Evolutionary conservation across 2,329 filamentous ascomycete genomes (phyloP).

Genomic region (Colletotrichum higginsianum): DNA sequence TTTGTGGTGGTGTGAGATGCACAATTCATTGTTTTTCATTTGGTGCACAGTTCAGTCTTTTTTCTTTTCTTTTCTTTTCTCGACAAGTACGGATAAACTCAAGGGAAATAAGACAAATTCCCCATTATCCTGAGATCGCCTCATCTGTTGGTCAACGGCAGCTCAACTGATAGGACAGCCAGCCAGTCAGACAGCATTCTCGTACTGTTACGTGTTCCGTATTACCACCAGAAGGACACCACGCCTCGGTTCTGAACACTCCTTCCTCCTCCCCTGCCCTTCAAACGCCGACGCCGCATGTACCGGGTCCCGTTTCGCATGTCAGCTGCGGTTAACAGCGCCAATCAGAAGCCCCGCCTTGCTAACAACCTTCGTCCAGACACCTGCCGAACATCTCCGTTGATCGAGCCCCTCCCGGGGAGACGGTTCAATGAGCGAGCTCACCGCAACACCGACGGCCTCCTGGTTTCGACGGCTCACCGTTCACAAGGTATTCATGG

Average conservation of each 20-base stretch:
- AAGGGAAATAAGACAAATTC: too few species aligned
- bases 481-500: background rate
- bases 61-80: background rate
- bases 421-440: background rate
- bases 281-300: background rate
- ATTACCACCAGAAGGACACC: background rate
- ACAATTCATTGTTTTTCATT: background rate
- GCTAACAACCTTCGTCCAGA: background rate
- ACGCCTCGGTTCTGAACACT: constrained; percentile 11
- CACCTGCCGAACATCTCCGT: constrained; percentile 11
- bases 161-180: background rate
- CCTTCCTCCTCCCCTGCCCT: background rate
- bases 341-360: constrained; percentile 35
- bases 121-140: constrained; percentile 13
- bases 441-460: constrained; percentile 1
- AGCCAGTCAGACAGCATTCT: background rate
- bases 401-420: background rate
- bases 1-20: background rate
- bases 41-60: background rate
- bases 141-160: background rate
- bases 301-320: constrained; percentile 31
- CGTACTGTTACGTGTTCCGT: background rate
- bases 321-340: constrained; percentile 34
- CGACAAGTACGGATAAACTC: too few species aligned
- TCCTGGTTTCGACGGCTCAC: background rate